A percentile compares a stretch with the other conserved stretches of the same genome.
Evolutionary conservation across 352 stramenopile genomes (phyloP).

Genomic region (Phytophthora hibernalis): DNA sequence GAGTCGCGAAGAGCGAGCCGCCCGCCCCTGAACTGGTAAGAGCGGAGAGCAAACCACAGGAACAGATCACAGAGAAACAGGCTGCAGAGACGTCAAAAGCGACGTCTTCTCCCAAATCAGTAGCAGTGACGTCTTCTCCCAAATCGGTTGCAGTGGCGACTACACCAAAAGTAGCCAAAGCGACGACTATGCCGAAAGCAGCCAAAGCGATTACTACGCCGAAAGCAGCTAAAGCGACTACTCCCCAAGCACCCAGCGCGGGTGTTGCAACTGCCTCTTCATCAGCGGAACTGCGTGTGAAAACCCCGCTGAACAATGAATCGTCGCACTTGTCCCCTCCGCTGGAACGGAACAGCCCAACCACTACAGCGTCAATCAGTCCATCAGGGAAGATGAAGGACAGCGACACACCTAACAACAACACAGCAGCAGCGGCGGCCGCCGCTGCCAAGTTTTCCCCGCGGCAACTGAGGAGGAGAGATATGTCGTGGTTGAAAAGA

Average conservation of each 20-base stretch:
- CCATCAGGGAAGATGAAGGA: slow-evolving; percentile 62
- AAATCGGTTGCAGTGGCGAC: background rate
- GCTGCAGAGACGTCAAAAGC: background rate
- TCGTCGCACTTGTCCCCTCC: slow-evolving; percentile 62
- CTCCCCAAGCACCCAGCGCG: slow-evolving; percentile 1
- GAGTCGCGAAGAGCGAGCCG: slow-evolving; percentile 19
- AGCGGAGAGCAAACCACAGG: slow-evolving; percentile 26
- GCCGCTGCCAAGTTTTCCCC: slow-evolving; percentile 37
- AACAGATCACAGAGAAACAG: slow-evolving; percentile 14
- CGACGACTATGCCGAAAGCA: slow-evolving; percentile 2
- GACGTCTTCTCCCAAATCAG: slow-evolving; percentile 2
- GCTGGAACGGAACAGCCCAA: slow-evolving; percentile 51
- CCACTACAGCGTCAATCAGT: slow-evolving; percentile 54
- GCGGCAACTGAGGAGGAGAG: slow-evolving; percentile 15
- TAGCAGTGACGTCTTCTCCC: background rate
- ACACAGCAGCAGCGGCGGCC: slow-evolving; percentile 23
- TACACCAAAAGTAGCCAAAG: slow-evolving; percentile 4
- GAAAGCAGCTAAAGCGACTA: background rate
- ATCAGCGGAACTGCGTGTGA: slow-evolving; percentile 50
- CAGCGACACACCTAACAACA: slow-evolving; percentile 37
- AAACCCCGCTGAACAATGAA: slow-evolving; percentile 50
- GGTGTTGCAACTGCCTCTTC: background rate
- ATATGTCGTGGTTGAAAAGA: slow-evolving; percentile 19
- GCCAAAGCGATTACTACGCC: slow-evolving; percentile 1
- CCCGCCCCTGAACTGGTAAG: background rate